Evolutionary conservation across 345 rosid species (phyloP), one percentile per base, ranked within the genome.

Genomic region (Aquilaria sinensis): DNA sequence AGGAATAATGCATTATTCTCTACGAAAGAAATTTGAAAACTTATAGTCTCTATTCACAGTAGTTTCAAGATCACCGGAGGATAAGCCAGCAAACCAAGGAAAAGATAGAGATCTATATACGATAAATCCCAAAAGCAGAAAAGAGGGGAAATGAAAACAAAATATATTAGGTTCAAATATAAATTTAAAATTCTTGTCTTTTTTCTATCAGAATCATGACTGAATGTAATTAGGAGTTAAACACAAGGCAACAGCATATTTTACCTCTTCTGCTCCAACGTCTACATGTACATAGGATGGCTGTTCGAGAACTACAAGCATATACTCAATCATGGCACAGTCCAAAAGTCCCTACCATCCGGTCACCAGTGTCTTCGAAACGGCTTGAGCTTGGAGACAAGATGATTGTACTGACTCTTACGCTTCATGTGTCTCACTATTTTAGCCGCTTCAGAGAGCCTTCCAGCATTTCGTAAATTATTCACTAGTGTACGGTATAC

Each of bases 401-500:
- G 77, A 77, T 89, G 85, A 63, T 58, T 68, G 75, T 88, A 86
- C 58, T 75, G 81, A 53, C 94, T 92, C 70, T 77, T 83, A 66
- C 85, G 87, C 67, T 73, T 80, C 97, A 90, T 86, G 29, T 72
- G 75, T 69, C 71, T 86, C 69, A 90, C 85, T 63, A 93, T 70
- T 65, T 78, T 74, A 61, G 73, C 83, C 71, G 96, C 97, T 62
- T 87, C 86, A 61, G 80, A 60, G 66, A 84, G 82, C 77, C 71
- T 90, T 67, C 98, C 97, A 49, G 94, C 92, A 60, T 76, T 80
- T 56, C 80, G 77, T 56, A 92, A 73, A 86, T 81, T 70, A 57
- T 83, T 78, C 66, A 90, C 89, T 69, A 90, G 72, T 56, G 97
- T 93, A 70, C 84, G 84, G 71, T 93, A 90, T 75, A 93, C 94